These are phyloP conservation scores for Pythium sukuiense DNA, from an alignment of 352 stramenopile species.

Conservation along the genomic window DNA sequence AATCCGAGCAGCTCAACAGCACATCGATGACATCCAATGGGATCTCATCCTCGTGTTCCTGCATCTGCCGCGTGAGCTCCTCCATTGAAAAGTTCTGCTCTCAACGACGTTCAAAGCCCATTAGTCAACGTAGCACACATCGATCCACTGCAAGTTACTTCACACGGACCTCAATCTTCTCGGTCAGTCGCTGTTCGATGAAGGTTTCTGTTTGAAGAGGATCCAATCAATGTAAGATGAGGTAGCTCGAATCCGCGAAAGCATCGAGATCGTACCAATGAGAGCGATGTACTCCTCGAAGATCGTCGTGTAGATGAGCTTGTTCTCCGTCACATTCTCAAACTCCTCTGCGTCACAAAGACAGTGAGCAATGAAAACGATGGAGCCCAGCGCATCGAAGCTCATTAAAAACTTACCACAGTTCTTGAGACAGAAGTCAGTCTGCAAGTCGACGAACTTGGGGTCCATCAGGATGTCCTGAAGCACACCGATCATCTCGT, in stretches of 20 bases:
- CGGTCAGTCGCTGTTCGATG: conserved; percentile 56
- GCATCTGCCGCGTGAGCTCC: conserved; percentile 74
- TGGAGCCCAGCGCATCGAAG: background rate
- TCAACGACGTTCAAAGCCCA: background rate
- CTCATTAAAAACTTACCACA: conserved; percentile 45
- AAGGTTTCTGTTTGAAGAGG: conserved; percentile 48
- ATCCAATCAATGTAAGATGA: too few relatives aligned
- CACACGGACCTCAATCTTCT: conserved; percentile 58
- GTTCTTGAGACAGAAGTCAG: conserved; percentile 74
- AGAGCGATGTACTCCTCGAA: conserved; percentile 78
- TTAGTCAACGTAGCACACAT: background rate
- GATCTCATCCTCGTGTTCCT: conserved; percentile 87
- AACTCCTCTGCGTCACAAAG: conserved; percentile 59
- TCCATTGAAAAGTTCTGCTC: conserved; percentile 84
- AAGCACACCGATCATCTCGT: conserved; percentile 78
- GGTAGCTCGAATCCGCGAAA: background rate
- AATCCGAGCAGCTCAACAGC: conserved; percentile 77
- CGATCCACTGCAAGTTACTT: background rate
- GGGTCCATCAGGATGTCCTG: conserved; percentile 81
- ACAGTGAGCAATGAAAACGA: conserved; percentile 10
- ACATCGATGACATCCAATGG: conserved; percentile 78
- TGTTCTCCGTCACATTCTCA: conserved; percentile 84
- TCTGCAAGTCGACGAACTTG: conserved; percentile 76
- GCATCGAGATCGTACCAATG: conserved; percentile 48
- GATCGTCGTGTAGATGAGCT: conserved; percentile 80